A percentile compares a stretch with the other conserved stretches of the same genome.
Conservation (phyloP, 23 red algal species). For the Gracilaria gracilis region DNA sequence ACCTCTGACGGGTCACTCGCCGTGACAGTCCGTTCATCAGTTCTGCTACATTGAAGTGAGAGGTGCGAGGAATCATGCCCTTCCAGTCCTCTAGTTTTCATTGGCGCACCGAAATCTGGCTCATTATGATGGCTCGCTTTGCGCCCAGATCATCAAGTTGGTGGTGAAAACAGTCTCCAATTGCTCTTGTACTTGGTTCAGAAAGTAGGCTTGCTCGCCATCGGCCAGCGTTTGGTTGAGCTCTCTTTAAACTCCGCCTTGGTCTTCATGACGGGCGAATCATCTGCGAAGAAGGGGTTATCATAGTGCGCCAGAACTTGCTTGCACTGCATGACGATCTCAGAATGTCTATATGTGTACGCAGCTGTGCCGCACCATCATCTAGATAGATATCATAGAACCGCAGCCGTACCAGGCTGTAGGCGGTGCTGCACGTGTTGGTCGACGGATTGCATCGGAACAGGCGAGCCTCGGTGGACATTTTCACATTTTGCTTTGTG, state of each 20-base stretch:
- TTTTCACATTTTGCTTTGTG: neutral
- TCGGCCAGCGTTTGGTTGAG: neutral
- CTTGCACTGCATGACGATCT: neutral
- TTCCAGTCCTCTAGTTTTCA: conserved; percentile 30
- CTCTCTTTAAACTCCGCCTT: conserved; percentile 6
- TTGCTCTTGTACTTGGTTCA: neutral
- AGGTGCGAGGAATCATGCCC: conserved; percentile 5
- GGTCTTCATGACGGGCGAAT: neutral
- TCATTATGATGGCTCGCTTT: neutral
- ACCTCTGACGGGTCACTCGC: no score
- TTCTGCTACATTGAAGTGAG: neutral
- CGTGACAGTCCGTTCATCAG: no score
- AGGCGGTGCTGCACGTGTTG: neutral
- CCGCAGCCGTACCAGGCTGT: no score
- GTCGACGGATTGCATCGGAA: no score
- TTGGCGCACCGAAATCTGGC: conserved; percentile 11
- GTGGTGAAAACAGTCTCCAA: neutral
- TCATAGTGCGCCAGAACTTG: neutral
- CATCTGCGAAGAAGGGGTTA: neutral
- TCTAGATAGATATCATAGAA: no score
- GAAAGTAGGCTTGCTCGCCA: neutral
- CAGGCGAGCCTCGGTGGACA: no score
- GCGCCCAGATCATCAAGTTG: neutral
- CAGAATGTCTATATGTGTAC: neutral
- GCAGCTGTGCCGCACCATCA: no score